Evolutionary conservation across 352 stramenopile genomes (phyloP).

Genomic region (Globisporangium camurandrum): DNA sequence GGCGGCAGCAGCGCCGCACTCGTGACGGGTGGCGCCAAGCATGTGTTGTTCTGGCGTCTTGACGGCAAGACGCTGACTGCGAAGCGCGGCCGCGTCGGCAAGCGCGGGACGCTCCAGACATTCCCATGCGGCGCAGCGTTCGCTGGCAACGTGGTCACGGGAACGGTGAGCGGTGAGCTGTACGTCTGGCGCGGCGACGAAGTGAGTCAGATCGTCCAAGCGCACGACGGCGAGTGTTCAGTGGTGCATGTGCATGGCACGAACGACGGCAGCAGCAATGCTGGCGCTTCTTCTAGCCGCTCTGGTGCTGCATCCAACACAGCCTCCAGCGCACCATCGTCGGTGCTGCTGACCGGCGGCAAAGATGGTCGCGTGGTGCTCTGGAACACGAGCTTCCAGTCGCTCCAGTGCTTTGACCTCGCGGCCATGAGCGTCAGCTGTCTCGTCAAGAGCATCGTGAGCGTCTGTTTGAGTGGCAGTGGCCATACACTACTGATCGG

Average conservation of each 20-base stretch:
- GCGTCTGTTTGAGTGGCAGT: slow-evolving; percentile 31
- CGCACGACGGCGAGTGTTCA: slow-evolving; percentile 45
- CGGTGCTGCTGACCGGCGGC: slow-evolving; percentile 45
- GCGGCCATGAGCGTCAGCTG: slow-evolving; percentile 23
- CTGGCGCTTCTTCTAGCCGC: too few species aligned
- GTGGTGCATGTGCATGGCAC: slow-evolving; percentile 33
- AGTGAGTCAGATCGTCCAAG: slow-evolving; percentile 45
- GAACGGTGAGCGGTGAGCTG: slow-evolving; percentile 39
- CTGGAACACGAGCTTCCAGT: slow-evolving; percentile 57
- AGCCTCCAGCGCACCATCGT: neutral
- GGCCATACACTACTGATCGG: slow-evolving; percentile 64
- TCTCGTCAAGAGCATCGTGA: slow-evolving; percentile 36
- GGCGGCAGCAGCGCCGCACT: slow-evolving; percentile 20
- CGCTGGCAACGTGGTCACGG: slow-evolving; percentile 40
- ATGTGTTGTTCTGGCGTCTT: slow-evolving; percentile 61
- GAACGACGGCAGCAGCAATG: slow-evolving; percentile 2
- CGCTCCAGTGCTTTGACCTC: slow-evolving; percentile 62
- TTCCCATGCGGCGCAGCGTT: slow-evolving; percentile 45
- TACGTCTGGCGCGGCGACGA: slow-evolving; percentile 54
- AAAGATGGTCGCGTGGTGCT: slow-evolving; percentile 70
- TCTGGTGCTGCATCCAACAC: too few species aligned
- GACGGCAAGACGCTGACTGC: slow-evolving; percentile 45
- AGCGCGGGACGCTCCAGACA: slow-evolving; percentile 41
- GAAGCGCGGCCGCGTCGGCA: slow-evolving; percentile 55
- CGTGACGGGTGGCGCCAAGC: slow-evolving; percentile 57